Evolutionary conservation across 352 stramenopile species (phyloP).

Genomic region (Peronospora farinosa): DNA sequence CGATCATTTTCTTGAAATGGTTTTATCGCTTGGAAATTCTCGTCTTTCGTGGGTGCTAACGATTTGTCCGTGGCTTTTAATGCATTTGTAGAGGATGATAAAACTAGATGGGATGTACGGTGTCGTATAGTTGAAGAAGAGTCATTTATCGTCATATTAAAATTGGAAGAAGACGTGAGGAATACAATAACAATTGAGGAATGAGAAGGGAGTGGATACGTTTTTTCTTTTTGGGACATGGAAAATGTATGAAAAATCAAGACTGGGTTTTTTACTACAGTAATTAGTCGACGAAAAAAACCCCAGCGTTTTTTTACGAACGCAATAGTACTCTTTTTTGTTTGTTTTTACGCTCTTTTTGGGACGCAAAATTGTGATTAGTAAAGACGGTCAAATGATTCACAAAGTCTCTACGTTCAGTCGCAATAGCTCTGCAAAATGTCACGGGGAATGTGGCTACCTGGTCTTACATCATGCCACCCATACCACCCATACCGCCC

Average conservation of each 20-base stretch:
- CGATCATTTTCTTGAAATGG: conserved; percentile 18
- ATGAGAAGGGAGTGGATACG: no score
- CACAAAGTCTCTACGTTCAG: conserved; percentile 5
- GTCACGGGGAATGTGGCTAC: conserved; percentile 9
- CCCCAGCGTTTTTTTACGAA: no score
- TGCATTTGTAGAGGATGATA: conserved; percentile 3
- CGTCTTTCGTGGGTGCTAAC: conserved; percentile 5
- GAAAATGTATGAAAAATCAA: no score
- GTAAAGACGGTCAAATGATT: not conserved
- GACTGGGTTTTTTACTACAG: no score
- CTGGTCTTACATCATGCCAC: conserved; percentile 75
- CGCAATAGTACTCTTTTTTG: no score
- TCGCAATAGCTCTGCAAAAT: conserved; percentile 27
- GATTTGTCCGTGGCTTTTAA: conserved; percentile 8
- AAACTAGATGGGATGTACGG: conserved; percentile 20
- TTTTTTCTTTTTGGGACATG: no score
- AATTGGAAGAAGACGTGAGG: not conserved
- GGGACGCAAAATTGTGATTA: not conserved
- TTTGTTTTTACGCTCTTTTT: not conserved
- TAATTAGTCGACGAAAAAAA: no score
- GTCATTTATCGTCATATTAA: conserved; percentile 18
- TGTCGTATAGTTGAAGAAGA: conserved; percentile 19
- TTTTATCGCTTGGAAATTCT: conserved; percentile 15
- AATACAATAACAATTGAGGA: no score
- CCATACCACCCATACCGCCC: conserved; percentile 81